Conservation (phyloP, 495 filamentous ascomycete species). For the Penicillium coffeae region DNA sequence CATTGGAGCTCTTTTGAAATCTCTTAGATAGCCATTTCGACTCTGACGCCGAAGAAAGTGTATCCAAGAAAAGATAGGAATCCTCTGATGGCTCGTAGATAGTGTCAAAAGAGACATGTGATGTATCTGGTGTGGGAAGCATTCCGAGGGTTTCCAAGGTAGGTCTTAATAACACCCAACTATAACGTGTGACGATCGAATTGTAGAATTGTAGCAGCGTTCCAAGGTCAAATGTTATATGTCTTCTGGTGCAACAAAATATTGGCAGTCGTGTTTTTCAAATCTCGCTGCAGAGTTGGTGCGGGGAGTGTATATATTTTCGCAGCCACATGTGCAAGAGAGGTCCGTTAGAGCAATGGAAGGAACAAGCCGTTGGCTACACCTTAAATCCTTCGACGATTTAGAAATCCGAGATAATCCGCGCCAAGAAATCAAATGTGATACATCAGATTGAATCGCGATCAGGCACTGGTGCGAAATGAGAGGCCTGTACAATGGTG, state of each 20-base stretch:
- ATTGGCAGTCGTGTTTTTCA: too few species aligned
- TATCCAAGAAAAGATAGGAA: conserved; percentile 91
- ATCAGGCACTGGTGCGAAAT: too few species aligned
- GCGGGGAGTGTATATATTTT: too few species aligned
- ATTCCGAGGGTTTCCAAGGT: too few species aligned
- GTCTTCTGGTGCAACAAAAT: neutral
- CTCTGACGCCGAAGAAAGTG: conserved; percentile 70
- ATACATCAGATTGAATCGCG: neutral
- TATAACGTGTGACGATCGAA: too few species aligned
- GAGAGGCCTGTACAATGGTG: neutral
- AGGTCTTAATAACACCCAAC: too few species aligned
- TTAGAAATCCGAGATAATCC: too few species aligned
- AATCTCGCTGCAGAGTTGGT: too few species aligned
- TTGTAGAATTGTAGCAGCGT: too few species aligned
- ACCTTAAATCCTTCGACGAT: neutral
- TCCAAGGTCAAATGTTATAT: too few species aligned
- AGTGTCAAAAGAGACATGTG: conserved; percentile 77
- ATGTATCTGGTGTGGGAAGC: conserved; percentile 89
- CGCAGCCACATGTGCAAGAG: too few species aligned
- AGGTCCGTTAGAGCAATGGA: too few species aligned
- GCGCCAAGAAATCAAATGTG: neutral
- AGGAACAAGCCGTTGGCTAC: neutral
- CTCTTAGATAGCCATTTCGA: conserved; percentile 63
- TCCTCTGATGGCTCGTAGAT: conserved; percentile 96
- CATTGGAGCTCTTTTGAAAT: conserved; percentile 32